phyloP scores from a whole-genome alignment of 192 early-diverging fungal genomes.

The Funneliformis mosseae region DNA sequence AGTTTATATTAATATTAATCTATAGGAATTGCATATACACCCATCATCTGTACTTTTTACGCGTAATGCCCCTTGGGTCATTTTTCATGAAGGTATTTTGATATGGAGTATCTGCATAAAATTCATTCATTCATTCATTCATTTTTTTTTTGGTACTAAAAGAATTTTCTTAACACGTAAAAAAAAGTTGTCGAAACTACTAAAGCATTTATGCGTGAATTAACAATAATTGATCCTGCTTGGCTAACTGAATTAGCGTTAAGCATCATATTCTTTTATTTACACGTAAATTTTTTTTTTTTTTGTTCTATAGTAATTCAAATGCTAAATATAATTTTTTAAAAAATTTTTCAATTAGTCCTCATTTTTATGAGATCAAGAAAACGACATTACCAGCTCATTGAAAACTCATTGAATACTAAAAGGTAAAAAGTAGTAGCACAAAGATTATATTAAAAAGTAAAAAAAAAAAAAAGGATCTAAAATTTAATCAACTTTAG shows the following conservation, averaged over 20 bases:
- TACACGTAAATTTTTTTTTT: not conserved
- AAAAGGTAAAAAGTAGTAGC: not conserved
- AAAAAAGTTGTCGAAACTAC: constrained; percentile 81
- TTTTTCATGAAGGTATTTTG: constrained; percentile 80
- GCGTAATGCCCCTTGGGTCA: constrained; percentile 86
- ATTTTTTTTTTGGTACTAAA: not conserved
- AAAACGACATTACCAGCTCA: not conserved
- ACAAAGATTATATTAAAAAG: not conserved
- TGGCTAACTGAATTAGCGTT: constrained; percentile 94
- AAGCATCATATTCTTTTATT: not conserved
- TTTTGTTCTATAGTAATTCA: not conserved
- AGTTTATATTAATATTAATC: not conserved
- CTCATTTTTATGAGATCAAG: constrained; percentile 33
- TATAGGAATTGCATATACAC: constrained; percentile 68
- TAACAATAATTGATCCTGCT: constrained; percentile 87
- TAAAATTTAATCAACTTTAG: not conserved
- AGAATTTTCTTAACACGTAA: not conserved
- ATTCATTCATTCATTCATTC: not conserved
- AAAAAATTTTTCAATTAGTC: constrained; percentile 11
- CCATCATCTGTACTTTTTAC: constrained; percentile 93
- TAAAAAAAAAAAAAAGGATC: not conserved
- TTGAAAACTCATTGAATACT: not conserved
- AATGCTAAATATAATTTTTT: not conserved
- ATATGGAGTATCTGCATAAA: not conserved
- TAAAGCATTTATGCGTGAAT: constrained; percentile 96